Percentiles rank a stretch among this genome's conserved stretches.
Evolutionary conservation across 768 basidiomycete genomes (phyloP).

Genomic region (Neoboletus magnificus): DNA sequence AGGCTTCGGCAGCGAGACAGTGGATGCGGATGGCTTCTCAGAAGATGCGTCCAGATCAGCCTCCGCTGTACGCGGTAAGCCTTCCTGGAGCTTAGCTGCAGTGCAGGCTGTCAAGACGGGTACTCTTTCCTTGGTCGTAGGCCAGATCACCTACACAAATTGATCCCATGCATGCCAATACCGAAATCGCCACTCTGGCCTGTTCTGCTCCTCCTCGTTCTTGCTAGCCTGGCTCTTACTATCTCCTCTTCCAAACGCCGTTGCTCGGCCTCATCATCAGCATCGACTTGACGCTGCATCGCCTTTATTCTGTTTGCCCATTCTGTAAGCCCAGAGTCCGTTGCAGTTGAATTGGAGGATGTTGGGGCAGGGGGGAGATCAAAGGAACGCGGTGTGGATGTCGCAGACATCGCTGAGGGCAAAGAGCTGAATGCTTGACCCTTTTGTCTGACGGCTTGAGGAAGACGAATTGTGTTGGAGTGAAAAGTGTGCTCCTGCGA

Average conservation of each 20-base stretch:
- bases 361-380: constrained; percentile 37
- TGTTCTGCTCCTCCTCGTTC: constrained; percentile 37
- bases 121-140: not conserved
- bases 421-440: not conserved
- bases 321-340: constrained; percentile 70
- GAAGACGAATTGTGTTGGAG: not conserved
- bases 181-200: constrained; percentile 38
- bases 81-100: constrained; percentile 25
- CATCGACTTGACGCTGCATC: constrained; percentile 76
- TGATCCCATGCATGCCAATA: constrained; percentile 35
- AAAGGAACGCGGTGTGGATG: constrained; percentile 31
- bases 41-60: constrained; percentile 8
- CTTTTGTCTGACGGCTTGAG: not conserved
- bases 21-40: constrained; percentile 5
- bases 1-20: constrained; percentile 8
- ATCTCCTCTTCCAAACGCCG: constrained; percentile 61
- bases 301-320: constrained; percentile 81
- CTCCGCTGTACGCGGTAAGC: constrained; percentile 2
- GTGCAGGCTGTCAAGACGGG: constrained; percentile 1
- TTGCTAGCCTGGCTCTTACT: constrained; percentile 43
- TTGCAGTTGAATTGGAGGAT: constrained; percentile 18
- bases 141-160: constrained; percentile 30
- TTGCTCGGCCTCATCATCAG: constrained; percentile 76
- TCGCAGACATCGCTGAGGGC: constrained; percentile 25
- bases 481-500: not conserved